Conservation (phyloP, 345 rosid genomes). For the Ceriops decandra region DNA sequence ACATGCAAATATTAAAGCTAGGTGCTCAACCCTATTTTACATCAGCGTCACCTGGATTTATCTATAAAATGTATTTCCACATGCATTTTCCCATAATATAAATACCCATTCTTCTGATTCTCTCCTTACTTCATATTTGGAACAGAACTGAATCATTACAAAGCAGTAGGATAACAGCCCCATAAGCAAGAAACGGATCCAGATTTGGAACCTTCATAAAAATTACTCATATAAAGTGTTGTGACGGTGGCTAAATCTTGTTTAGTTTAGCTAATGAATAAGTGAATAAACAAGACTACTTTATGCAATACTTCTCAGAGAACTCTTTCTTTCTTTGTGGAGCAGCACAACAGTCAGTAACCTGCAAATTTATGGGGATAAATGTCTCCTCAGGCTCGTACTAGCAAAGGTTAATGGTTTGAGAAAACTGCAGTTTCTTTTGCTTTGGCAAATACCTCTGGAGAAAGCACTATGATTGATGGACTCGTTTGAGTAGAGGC, state of each 20-base stretch:
- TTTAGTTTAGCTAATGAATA: not conserved
- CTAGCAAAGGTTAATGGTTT: not conserved
- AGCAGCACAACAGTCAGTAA: constrained; percentile 22
- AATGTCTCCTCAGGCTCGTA: constrained; percentile 2
- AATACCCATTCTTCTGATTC: not conserved
- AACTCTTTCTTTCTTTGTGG: constrained; percentile 35
- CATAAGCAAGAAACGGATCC: not conserved
- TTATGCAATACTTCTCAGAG: constrained; percentile 41
- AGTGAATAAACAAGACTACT: not conserved
- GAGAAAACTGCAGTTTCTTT: not conserved
- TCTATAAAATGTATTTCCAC: no score
- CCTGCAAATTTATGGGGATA: constrained; percentile 40
- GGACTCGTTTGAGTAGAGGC: constrained; percentile 35
- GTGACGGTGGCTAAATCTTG: not conserved
- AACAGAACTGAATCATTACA: not conserved
- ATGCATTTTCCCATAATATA: no score
- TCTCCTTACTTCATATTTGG: not conserved
- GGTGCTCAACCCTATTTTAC: not conserved
- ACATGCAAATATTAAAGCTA: not conserved
- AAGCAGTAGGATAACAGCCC: not conserved
- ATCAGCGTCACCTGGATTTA: not conserved
- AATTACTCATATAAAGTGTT: not conserved
- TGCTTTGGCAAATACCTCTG: constrained; percentile 38
- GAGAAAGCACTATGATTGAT: constrained; percentile 31
- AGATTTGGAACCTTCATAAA: not conserved